Evolutionary conservation across 495 filamentous ascomycete genomes (phyloP).

Genomic region (Bathelium albidoporum): DNA sequence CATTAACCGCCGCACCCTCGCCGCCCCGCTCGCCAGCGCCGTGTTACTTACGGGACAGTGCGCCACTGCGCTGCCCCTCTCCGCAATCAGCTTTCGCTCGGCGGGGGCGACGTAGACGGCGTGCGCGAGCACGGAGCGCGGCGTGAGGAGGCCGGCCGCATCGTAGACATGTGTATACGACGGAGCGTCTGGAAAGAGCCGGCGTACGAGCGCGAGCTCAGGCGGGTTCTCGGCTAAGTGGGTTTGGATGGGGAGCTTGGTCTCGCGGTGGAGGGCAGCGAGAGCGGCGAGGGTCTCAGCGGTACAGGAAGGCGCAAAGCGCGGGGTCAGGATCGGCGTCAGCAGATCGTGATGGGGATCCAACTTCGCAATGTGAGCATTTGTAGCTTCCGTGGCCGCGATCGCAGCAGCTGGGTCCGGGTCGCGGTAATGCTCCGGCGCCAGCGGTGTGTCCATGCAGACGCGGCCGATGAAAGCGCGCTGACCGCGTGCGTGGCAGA

Average conservation of each 20-base stretch:
- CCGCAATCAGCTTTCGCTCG: constrained; percentile 54
- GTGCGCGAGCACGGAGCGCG: constrained; percentile 76
- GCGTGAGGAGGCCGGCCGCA: constrained; percentile 51
- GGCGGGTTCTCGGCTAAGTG: constrained; percentile 78
- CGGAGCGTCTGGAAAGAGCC: constrained; percentile 54
- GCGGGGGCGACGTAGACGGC: constrained; percentile 59
- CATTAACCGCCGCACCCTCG: constrained; percentile 61
- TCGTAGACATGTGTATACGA: constrained; percentile 79
- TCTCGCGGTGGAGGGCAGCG: constrained; percentile 50
- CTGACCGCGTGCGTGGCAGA: constrained; percentile 67
- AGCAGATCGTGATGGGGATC: constrained; percentile 55
- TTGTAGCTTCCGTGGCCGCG: constrained; percentile 46
- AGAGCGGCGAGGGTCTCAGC: constrained; percentile 47
- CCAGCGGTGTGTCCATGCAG: constrained; percentile 71
- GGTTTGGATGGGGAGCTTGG: constrained; percentile 65
- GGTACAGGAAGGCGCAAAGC: constrained; percentile 76
- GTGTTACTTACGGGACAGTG: constrained; percentile 87
- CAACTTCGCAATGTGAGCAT: constrained; percentile 54
- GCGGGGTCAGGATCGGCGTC: constrained; percentile 74
- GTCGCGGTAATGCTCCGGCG: constrained; percentile 69
- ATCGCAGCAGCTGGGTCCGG: constrained; percentile 45
- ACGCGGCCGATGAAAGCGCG: constrained; percentile 82
- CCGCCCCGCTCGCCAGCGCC: constrained; percentile 62
- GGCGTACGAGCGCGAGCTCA: constrained; percentile 59
- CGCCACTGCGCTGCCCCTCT: constrained; percentile 51